These are phyloP conservation scores for Pseudotsuga menziesii DNA, from an alignment of 75 land plant species.

Conservation along the genomic window DNA sequence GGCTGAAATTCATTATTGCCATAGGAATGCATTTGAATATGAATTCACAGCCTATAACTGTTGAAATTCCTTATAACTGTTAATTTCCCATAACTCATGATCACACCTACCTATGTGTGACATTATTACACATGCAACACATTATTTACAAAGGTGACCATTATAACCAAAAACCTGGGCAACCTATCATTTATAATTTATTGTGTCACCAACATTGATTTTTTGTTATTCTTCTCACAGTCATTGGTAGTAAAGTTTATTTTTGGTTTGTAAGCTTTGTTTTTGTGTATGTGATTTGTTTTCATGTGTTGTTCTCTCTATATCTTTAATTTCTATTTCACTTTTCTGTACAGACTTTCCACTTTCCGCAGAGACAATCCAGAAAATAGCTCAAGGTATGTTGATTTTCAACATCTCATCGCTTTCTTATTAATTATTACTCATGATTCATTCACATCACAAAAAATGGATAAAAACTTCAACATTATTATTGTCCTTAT, in stretches of 20 bases:
- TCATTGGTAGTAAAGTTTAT: neutral
- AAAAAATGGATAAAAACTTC: neutral
- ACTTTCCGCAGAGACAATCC: slow-evolving; percentile 17
- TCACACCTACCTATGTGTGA: too few species aligned
- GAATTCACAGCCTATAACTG: too few species aligned
- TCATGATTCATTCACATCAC: neutral
- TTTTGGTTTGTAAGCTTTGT: neutral
- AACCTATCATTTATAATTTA: neutral
- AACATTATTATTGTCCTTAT: neutral
- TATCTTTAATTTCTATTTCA: neutral
- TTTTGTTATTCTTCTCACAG: neutral
- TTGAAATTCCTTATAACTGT: too few species aligned
- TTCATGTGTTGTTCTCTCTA: neutral
- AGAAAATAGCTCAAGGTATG: slow-evolving; percentile 19
- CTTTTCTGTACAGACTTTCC: slow-evolving; percentile 6
- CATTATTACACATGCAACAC: too few species aligned
- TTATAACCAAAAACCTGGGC: neutral
- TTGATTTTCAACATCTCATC: neutral
- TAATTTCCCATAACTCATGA: too few species aligned
- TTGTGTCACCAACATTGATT: neutral
- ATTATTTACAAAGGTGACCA: too few species aligned
- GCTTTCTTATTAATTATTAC: too few species aligned
- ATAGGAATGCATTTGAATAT: too few species aligned
- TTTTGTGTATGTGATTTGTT: neutral
- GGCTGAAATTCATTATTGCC: too few species aligned